These are phyloP conservation scores for Umbelopsis sp. DNA, from an alignment of 192 early-diverging fungal species.

Conservation along the genomic window DNA sequence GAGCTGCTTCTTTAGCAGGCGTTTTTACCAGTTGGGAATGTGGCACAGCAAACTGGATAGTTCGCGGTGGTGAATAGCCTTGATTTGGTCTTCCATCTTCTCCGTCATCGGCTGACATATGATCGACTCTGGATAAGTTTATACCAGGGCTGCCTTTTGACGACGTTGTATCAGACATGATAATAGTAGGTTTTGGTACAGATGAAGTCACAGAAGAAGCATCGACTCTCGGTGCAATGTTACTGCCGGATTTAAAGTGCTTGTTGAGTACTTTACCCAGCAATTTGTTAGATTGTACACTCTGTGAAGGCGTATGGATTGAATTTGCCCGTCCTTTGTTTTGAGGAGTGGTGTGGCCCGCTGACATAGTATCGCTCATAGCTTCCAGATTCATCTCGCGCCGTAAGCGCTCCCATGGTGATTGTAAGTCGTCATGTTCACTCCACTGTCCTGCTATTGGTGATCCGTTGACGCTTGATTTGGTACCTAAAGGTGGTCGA, in stretches of 20 bases:
- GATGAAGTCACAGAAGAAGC: slow-evolving; percentile 13
- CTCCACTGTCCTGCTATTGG: slow-evolving; percentile 1
- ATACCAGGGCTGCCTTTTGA: slow-evolving; percentile 5
- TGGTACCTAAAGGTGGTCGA: slow-evolving; percentile 12
- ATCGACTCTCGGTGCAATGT: not conserved
- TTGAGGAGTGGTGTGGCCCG: slow-evolving; percentile 7
- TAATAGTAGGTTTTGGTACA: not conserved
- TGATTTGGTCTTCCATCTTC: not conserved
- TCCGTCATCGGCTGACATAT: slow-evolving; percentile 13
- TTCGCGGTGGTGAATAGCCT: slow-evolving; percentile 36
- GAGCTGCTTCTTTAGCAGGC: slow-evolving; percentile 35
- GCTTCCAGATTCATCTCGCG: slow-evolving; percentile 27
- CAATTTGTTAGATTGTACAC: not conserved
- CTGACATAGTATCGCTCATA: slow-evolving; percentile 20
- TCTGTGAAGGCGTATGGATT: not conserved
- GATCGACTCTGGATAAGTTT: not conserved
- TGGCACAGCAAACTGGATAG: slow-evolving; percentile 36
- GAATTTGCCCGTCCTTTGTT: not conserved
- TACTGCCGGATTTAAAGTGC: slow-evolving; percentile 5
- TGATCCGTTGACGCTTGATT: slow-evolving; percentile 8
- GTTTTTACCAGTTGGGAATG: slow-evolving; percentile 30
- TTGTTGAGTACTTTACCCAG: slow-evolving; percentile 22
- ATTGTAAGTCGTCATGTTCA: slow-evolving; percentile 18
- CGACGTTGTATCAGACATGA: slow-evolving; percentile 18
- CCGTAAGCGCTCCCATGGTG: slow-evolving; percentile 30